These are phyloP conservation scores for Cardamine chenopodiifolia DNA, from an alignment of 345 rosid species.

Conservation along the genomic window DNA sequence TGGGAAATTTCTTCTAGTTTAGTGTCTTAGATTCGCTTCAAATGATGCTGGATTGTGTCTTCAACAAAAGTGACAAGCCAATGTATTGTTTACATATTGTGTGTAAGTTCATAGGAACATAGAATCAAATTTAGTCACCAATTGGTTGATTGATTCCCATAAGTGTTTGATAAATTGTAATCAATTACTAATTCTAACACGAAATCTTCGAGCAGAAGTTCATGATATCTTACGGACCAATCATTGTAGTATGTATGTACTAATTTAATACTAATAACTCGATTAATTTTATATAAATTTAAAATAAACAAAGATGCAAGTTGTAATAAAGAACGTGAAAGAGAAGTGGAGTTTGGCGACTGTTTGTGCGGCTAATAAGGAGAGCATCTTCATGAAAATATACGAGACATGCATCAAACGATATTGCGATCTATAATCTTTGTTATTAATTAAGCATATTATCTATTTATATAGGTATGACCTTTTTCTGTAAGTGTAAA, in stretches of 20 bases:
- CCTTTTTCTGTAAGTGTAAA: not conserved
- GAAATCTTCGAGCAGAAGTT: constrained; percentile 32
- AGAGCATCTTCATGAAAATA: constrained; percentile 38
- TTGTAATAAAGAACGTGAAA: constrained; percentile 43
- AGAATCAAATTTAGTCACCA: constrained; percentile 41
- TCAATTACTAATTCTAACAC: constrained; percentile 27
- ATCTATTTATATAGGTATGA: constrained; percentile 11
- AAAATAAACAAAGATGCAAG: constrained; percentile 29
- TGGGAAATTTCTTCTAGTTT: not conserved
- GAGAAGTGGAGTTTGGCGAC: constrained; percentile 39
- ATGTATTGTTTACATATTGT: constrained; percentile 26
- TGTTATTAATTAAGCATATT: constrained; percentile 10
- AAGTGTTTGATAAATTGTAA: constrained; percentile 19
- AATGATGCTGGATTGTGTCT: constrained; percentile 41
- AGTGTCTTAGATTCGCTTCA: constrained; percentile 32
- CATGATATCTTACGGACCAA: constrained; percentile 40
- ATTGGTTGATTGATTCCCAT: constrained; percentile 29
- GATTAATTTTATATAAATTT: constrained; percentile 1
- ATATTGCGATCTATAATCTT: constrained; percentile 26
- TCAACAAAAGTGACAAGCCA: constrained; percentile 27
- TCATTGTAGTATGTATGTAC: constrained; percentile 29
- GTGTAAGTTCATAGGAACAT: constrained; percentile 40
- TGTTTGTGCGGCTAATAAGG: constrained; percentile 41
- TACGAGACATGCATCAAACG: constrained; percentile 40
- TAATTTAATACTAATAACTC: constrained; percentile 12